Percentiles rank a stretch among this genome's conserved stretches.
Evolutionary conservation across 305 asterid genomes (phyloP).

Genomic region (Euphrasia arctica): DNA sequence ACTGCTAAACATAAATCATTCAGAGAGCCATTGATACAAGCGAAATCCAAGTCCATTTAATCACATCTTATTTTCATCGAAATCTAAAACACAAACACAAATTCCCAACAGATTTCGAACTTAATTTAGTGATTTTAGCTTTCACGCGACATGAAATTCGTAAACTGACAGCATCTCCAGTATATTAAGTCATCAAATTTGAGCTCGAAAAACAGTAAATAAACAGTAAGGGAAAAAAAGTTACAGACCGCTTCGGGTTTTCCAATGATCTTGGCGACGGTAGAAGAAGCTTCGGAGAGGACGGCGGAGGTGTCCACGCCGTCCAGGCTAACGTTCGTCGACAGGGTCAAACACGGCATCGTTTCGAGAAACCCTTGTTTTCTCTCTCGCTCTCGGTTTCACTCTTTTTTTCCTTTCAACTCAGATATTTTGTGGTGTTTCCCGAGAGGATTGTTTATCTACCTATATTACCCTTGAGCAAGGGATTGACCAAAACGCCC

Average conservation of each 20-base stretch:
- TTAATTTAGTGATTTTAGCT: no score
- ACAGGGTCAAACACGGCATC: constrained; percentile 93
- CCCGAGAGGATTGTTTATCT: constrained; percentile 35
- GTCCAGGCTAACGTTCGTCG: constrained; percentile 81
- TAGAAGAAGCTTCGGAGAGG: constrained; percentile 79
- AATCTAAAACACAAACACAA: no score
- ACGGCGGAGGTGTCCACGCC: constrained; percentile 75
- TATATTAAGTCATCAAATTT: not conserved
- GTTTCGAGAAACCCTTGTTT: constrained; percentile 31
- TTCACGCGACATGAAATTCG: no score
- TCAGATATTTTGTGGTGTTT: not conserved
- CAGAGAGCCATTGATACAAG: no score
- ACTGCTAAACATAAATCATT: no score
- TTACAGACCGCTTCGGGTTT: constrained; percentile 75
- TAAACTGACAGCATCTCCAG: not conserved
- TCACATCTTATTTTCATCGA: no score
- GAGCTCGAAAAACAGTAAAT: not conserved
- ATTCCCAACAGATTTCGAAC: no score
- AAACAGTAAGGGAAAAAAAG: constrained; percentile 7
- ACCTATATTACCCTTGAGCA: constrained; percentile 22
- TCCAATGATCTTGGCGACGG: constrained; percentile 79
- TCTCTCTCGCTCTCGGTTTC: not conserved
- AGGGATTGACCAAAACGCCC: constrained; percentile 17
- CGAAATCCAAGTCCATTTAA: no score
- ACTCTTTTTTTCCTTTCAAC: not conserved